Base-by-base conservation (phyloP, 208 protist species). In the Wallacemonas sp. region DNA sequence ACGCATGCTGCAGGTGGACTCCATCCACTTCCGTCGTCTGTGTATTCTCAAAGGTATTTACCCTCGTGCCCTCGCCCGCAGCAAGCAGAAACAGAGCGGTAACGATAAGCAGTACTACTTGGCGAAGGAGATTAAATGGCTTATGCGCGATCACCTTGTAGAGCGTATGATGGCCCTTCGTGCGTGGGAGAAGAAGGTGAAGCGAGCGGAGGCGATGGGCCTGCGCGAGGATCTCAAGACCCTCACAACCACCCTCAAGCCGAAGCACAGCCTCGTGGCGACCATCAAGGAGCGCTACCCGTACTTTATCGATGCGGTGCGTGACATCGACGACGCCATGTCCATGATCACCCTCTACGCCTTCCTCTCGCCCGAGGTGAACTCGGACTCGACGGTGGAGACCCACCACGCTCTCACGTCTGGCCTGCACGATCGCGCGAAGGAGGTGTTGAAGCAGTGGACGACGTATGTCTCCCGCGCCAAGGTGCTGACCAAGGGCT, bases 31-130 rank as follows among this genome's bases (percentile, higher is more conserved):
- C 72, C 82, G 94, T 45, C 90, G 96, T 5, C 77, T 99, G 26
- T 99, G 98, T 83, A 99, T 99, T 47, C 86, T 99, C 33, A 99
- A 99, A 72, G 98, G 98, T 41, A 96, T 99, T 64, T 99, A 98
- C 81, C 98, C 98, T 5, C 95, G 98, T 26, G 95, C 97, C 26
- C 97, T 99, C 30, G 76, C 72, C 54, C 97, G 97, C 67, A 96
- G 89, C 78, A 90, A 97, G 66, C 97, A 98, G 80, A 98, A 98
- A 78, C 79, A 96, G 66, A 96, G 84, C 67, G 85, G 84, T 8
- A 89, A 91, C 38, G 90, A 97, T 33, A 99, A 98, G 77, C 97
- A 98, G 38, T 99, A 99, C 84, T 99, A 99, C 79, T 84, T 97
- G 45, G 93, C 84, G 17, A 98, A 98, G 39, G 98, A 99, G 83